Conservation (phyloP, 768 basidiomycete species). For the Naganishia vishniacii region DNA sequence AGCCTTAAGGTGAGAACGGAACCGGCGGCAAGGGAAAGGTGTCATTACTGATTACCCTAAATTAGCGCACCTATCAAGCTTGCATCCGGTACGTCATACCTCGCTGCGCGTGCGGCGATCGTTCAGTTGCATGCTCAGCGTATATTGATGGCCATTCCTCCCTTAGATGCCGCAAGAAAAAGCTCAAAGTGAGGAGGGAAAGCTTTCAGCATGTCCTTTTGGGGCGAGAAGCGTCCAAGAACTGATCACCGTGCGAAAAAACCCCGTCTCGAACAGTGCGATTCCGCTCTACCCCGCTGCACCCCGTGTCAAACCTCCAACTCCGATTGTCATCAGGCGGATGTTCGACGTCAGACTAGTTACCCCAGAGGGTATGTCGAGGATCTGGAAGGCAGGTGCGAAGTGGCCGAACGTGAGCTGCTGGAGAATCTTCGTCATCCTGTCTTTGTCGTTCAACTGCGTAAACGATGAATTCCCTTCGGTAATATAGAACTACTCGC, state of each 20-base stretch:
- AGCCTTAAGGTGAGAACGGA: no score
- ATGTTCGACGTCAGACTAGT: slow-evolving; percentile 22
- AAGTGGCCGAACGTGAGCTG: slow-evolving; percentile 6
- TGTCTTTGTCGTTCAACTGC: background rate
- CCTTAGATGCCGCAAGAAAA: slow-evolving; percentile 19
- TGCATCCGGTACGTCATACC: slow-evolving; percentile 17
- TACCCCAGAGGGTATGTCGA: slow-evolving; percentile 23
- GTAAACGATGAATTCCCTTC: background rate
- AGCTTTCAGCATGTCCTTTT: no score
- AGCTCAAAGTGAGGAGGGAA: slow-evolving; percentile 13
- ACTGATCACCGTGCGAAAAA: background rate
- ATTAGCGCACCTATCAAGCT: slow-evolving; percentile 19
- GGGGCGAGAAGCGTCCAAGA: no score
- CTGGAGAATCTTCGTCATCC: background rate
- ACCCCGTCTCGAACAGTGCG: background rate
- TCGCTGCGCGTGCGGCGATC: no score
- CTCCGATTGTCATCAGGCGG: slow-evolving; percentile 23
- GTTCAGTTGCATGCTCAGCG: no score
- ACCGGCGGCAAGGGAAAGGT: no score
- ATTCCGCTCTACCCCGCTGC: slow-evolving; percentile 13
- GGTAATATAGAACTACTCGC: background rate
- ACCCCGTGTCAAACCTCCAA: slow-evolving; percentile 15
- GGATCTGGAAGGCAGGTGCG: slow-evolving; percentile 11
- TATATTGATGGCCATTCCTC: no score
- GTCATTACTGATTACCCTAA: no score